A percentile compares a stretch with the other conserved stretches of the same genome.
Conservation (phyloP, 192 early-diverging fungal species). For the Coemansia brasiliensis region DNA sequence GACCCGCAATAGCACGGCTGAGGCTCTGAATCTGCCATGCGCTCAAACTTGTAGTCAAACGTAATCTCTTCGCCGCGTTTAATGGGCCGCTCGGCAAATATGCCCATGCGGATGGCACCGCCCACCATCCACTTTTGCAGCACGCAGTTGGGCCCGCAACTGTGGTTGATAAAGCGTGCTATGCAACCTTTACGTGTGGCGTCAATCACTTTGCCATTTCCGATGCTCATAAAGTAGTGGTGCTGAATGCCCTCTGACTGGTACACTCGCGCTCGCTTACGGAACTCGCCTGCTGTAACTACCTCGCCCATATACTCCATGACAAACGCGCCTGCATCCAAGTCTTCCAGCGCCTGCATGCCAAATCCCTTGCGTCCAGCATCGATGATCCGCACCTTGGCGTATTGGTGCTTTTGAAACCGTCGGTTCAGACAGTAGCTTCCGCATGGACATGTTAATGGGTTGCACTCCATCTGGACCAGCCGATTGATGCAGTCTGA, state of each 20-base stretch:
- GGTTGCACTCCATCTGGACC: conserved; percentile 89
- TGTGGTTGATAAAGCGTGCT: conserved; percentile 98
- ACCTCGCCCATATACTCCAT: conserved; percentile 99
- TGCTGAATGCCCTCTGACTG: conserved; percentile 79
- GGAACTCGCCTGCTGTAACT: conserved; percentile 76
- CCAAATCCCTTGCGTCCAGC: conserved; percentile 95
- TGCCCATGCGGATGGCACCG: conserved; percentile 85
- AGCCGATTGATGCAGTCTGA: conserved; percentile 92
- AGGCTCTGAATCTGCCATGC: conserved; percentile 72
- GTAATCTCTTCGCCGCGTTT: conserved; percentile 85
- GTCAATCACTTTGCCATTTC: conserved; percentile 94
- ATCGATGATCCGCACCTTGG: conserved; percentile 81
- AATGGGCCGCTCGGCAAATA: conserved; percentile 84
- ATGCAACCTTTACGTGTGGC: conserved; percentile 90
- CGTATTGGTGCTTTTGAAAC: conserved; percentile 84
- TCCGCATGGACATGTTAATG: conserved; percentile 84
- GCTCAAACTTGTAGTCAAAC: conserved; percentile 98
- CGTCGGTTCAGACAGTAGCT: conserved; percentile 87
- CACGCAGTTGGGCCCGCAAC: conserved; percentile 92
- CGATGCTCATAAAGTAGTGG: conserved; percentile 98
- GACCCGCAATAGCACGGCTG: conserved; percentile 94
- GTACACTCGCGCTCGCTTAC: conserved; percentile 82
- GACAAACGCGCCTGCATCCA: conserved; percentile 80
- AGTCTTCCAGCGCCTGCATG: conserved; percentile 72
- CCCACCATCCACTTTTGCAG: conserved; percentile 98